Evolutionary conservation across 768 basidiomycete genomes (phyloP), one percentile per base, ranked within the genome.

Genomic region (Termitomyces sp.): DNA sequence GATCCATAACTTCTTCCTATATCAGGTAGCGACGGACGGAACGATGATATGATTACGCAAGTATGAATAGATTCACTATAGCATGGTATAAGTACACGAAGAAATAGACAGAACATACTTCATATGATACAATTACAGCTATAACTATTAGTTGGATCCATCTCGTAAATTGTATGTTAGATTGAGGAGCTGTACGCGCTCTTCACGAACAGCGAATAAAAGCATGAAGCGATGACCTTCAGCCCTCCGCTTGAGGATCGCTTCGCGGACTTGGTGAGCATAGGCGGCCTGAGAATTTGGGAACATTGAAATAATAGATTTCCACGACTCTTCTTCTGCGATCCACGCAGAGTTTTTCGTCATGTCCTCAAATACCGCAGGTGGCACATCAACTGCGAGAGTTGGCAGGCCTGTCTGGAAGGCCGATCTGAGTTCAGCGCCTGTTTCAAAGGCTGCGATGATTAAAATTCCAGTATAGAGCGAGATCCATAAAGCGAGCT

Each of bases 281-380:
- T 91, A 91, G 3, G 79, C 77, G 7, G 80, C 73, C 53, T 82
- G 80, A 46, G 81, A 76, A 28, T 78, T 71, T 0, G 86, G 83
- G 68, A 90, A 87, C 9, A 70, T 68, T 0, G 77, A 73, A 7
- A 77, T 66, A 40, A 91, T 76, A 2, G 74, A 58, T 69, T 84
- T 87, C 88, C 91, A 90, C 0, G 77, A 74, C 40, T 92, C 88
- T 45, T 93, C 91, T 59, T 90, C 88, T 5, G 78, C 78, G 26
- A 91, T 70, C 91, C 91, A 92, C 16, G 72, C 68, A 4, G 82
- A 66, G 36, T 69, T 82, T 65, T 75, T 79, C 30, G 77, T 76
- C 75, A 93, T 80, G 2, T 75, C 64, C 48, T 90, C 87, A 61
- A 91, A 91, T 1, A 83, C 77, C 7, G 72, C 58, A 0, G 77